phyloP scores from a whole-genome alignment of 352 stramenopile species.

The Phytopythium mirpurense region DNA sequence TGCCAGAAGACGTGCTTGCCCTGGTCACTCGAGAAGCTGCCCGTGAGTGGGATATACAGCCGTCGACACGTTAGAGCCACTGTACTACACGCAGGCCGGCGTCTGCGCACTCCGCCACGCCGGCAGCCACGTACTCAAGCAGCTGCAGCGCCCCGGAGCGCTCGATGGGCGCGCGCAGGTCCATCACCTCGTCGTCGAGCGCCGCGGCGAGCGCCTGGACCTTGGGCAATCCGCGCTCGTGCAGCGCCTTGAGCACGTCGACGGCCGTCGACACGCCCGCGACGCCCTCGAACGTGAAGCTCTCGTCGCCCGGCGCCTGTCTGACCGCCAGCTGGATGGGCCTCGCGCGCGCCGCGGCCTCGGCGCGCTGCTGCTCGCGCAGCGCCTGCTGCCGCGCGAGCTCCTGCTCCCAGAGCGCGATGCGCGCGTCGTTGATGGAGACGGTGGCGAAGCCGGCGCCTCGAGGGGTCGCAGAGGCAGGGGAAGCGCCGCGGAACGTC shows the following conservation, averaged over 20 bases:
- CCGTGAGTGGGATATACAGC: too few species aligned
- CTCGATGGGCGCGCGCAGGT: constrained; percentile 44
- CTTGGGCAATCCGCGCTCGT: constrained; percentile 44
- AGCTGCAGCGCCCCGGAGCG: constrained; percentile 39
- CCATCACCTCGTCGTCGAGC: constrained; percentile 38
- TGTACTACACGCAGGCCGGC: too few species aligned
- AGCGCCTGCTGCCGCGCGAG: constrained; percentile 37
- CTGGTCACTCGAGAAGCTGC: constrained; percentile 61
- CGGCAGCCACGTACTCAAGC: constrained; percentile 43
- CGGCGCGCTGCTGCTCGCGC: constrained; percentile 6
- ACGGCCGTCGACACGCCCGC: constrained; percentile 43
- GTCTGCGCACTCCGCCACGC: too few species aligned
- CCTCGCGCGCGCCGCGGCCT: constrained; percentile 11
- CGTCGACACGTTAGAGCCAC: neutral
- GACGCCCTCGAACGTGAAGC: constrained; percentile 39
- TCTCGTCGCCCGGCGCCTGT: constrained; percentile 15
- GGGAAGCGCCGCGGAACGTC: constrained; percentile 2
- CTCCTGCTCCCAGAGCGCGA: constrained; percentile 51
- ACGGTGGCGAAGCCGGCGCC: constrained; percentile 17
- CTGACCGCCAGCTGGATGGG: constrained; percentile 42
- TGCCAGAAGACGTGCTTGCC: constrained; percentile 95
- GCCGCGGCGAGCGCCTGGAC: constrained; percentile 49
- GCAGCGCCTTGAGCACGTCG: constrained; percentile 59
- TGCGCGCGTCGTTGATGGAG: constrained; percentile 39
- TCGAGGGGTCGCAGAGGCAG: neutral